A percentile compares a stretch with the other conserved stretches of the same genome.
These are phyloP conservation scores for Candida railenensis DNA, from an alignment of 805 yeast genomes.

Conservation along the genomic window DNA sequence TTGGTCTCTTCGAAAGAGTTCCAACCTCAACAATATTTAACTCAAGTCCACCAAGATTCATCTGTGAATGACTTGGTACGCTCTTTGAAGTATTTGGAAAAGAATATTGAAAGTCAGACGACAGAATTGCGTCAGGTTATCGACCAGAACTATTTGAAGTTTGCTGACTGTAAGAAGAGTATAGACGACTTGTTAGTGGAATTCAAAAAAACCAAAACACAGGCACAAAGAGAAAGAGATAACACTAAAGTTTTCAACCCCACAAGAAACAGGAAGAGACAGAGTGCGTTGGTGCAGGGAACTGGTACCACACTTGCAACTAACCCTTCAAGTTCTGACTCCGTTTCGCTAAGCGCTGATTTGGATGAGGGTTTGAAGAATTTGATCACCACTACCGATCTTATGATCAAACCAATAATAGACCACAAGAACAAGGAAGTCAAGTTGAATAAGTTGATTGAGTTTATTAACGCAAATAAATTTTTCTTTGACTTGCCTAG, in stretches of 20 bases:
- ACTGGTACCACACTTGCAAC: constrained; percentile 7
- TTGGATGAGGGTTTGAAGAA: constrained; percentile 40
- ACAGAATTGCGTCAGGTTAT: constrained; percentile 34
- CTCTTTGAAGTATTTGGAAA: constrained; percentile 30
- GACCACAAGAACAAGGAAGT: constrained; percentile 36
- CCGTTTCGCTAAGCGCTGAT: constrained; percentile 24
- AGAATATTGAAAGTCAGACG: constrained; percentile 34
- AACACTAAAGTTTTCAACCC: constrained; percentile 39
- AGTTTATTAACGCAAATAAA: constrained; percentile 29
- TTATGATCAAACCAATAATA: constrained; percentile 41
- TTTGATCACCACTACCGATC: constrained; percentile 33
- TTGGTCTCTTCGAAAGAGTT: constrained; percentile 37
- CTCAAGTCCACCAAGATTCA: constrained; percentile 36
- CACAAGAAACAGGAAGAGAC: background rate
- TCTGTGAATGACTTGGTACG: constrained; percentile 32
- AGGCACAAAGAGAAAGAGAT: constrained; percentile 34
- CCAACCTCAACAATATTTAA: constrained; percentile 34
- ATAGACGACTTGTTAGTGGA: constrained; percentile 38
- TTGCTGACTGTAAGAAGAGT: constrained; percentile 35
- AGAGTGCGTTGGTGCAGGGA: constrained; percentile 14
- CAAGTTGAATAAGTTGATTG: constrained; percentile 33
- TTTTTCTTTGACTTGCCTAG: constrained; percentile 39
- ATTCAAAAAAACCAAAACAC: constrained; percentile 33
- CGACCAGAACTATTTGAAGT: constrained; percentile 33
- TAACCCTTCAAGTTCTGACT: constrained; percentile 17